Conservation (phyloP, 2,329 filamentous ascomycete species). For the Tolypocladium tundrense region DNA sequence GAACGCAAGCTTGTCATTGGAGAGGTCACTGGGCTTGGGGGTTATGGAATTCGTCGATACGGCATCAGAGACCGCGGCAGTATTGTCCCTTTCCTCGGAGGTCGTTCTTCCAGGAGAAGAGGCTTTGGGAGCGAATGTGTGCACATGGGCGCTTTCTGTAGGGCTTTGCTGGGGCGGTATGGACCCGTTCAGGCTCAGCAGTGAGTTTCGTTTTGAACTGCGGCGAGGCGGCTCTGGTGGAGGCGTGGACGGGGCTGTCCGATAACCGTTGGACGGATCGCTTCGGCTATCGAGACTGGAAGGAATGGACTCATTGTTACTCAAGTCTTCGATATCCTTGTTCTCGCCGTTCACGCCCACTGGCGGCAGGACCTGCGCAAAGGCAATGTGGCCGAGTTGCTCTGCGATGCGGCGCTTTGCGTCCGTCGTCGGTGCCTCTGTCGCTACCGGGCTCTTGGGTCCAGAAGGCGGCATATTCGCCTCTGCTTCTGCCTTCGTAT, state of each 20-base stretch:
- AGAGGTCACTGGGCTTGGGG: neutral
- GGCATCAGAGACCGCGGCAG: neutral
- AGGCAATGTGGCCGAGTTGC: neutral
- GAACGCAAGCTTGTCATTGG: neutral
- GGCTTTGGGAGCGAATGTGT: neutral
- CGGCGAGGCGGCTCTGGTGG: constrained; percentile 17
- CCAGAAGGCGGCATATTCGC: neutral
- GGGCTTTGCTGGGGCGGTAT: neutral
- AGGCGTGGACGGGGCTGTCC: constrained; percentile 9
- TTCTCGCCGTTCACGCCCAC: neutral
- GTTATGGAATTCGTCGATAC: neutral
- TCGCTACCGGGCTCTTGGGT: neutral
- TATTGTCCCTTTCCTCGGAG: neutral
- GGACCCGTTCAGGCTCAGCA: constrained; percentile 3
- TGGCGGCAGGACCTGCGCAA: neutral
- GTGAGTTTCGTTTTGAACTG: constrained; percentile 15
- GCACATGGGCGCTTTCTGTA: neutral
- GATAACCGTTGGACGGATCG: constrained; percentile 2
- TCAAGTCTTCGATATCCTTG: constrained; percentile 1
- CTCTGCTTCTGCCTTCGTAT: too few relatives aligned
- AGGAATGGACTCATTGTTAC: constrained; percentile 6
- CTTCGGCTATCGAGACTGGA: neutral
- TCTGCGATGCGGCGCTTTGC: neutral
- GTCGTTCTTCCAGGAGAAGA: neutral
- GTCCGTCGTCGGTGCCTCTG: neutral